These are phyloP conservation scores for Musa balbisiana DNA, from an alignment of 202 grass and related monocot genomes.

Conservation along the genomic window DNA sequence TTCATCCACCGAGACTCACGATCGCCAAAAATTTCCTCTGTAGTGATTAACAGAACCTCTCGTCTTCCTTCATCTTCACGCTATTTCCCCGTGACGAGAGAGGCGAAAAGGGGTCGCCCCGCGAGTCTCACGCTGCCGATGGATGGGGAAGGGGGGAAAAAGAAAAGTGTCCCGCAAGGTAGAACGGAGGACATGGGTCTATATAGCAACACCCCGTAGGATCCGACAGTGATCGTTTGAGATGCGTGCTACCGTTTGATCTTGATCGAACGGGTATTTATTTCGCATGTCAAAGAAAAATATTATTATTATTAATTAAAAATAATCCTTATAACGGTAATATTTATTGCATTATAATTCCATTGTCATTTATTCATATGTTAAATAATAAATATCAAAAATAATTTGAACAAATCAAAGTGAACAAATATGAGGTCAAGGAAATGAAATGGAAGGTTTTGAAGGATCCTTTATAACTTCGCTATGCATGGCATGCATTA, in stretches of 20 bases:
- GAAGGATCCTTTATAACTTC: no score
- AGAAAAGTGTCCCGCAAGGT: neutral
- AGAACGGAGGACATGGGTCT: neutral
- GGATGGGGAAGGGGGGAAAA: neutral
- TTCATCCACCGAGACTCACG: neutral
- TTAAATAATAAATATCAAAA: no score
- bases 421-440: no score
- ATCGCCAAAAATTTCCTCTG: neutral
- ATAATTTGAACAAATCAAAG: no score
- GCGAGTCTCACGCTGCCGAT: neutral
- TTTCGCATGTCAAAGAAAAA: no score
- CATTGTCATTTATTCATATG: no score
- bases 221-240: no score
- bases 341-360: no score
- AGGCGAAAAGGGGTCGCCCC: neutral
- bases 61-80: neutral
- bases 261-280: neutral
- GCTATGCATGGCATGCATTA: no score
- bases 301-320: no score
- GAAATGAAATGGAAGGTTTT: no score
- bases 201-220: neutral
- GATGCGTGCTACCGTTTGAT: neutral
- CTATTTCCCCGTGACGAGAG: neutral
- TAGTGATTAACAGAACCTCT: neutral
- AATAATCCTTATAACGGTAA: no score